phyloP scores from a whole-genome alignment of 2,329 filamentous ascomycete species.

The Monosporascus sp. region DNA sequence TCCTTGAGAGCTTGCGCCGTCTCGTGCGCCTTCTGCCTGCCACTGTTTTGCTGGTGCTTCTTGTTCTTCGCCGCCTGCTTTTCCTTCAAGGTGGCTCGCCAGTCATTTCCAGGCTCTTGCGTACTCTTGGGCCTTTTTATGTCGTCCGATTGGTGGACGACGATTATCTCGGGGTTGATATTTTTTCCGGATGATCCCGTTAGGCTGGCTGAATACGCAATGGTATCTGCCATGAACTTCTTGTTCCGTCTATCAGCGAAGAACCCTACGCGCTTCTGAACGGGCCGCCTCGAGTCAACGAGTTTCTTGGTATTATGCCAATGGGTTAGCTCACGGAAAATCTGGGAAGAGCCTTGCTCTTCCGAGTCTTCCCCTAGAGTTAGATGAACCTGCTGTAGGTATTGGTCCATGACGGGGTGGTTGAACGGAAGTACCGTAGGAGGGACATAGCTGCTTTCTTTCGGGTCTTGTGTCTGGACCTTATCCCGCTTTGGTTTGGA shows the following conservation, averaged over 20 bases:
- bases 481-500: background rate
- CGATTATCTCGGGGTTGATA: constrained; percentile 59
- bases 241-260: constrained; percentile 48
- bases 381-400: constrained; percentile 37
- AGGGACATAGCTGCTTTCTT: background rate
- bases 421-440: constrained; percentile 38
- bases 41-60: constrained; percentile 19
- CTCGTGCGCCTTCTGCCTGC: constrained; percentile 33
- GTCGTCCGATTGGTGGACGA: constrained; percentile 30
- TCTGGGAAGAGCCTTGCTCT: constrained; percentile 20
- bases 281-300: constrained; percentile 34
- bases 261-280: constrained; percentile 19
- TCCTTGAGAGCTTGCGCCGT: constrained; percentile 29
- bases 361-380: constrained; percentile 22
- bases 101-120: constrained; percentile 10
- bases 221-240: constrained; percentile 61
- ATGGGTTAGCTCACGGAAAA: constrained; percentile 47
- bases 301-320: constrained; percentile 58
- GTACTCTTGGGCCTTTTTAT: constrained; percentile 11
- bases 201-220: constrained; percentile 63
- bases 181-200: constrained; percentile 58
- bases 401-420: constrained; percentile 40
- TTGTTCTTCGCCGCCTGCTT: constrained; percentile 11
- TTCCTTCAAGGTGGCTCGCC: constrained; percentile 13
- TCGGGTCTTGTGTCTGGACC: background rate